Evolutionary conservation across 352 stramenopile genomes (phyloP).

Genomic region (Discostella stelligera): DNA sequence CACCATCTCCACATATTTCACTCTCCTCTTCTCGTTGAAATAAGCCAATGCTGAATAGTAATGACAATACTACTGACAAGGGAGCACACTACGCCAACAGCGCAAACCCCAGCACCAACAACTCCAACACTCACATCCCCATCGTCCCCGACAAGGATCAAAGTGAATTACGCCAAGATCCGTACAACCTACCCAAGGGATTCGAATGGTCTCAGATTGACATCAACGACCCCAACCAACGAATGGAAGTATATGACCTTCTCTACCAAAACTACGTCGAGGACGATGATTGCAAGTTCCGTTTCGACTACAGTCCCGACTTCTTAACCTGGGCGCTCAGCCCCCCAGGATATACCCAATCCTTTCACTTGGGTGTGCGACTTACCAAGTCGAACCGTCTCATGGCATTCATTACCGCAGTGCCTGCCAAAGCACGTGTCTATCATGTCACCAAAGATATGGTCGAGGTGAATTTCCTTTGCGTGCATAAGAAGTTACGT

Average conservation of each 20-base stretch:
- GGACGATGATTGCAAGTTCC: conserved; percentile 97
- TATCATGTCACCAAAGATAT: conserved; percentile 72
- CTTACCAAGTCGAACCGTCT: conserved; percentile 89
- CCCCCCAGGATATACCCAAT: conserved; percentile 88
- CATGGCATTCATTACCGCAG: conserved; percentile 95
- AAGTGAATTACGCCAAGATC: conserved; percentile 88
- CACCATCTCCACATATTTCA: background rate
- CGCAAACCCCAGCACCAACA: conserved; percentile 6
- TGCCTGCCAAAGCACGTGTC: conserved; percentile 87
- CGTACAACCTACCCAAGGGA: conserved; percentile 94
- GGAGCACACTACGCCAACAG: conserved; percentile 9
- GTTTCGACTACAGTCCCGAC: conserved; percentile 86
- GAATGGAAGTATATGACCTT: conserved; percentile 93
- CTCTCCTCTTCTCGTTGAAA: background rate
- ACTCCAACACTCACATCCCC: conserved; percentile 81
- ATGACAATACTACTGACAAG: conserved; percentile 30
- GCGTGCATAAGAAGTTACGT: conserved; percentile 97
- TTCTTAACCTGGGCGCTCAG: conserved; percentile 90
- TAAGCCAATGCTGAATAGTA: conserved; percentile 41
- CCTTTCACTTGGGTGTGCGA: conserved; percentile 96
- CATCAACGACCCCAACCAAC: conserved; percentile 84
- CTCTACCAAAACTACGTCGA: conserved; percentile 99
- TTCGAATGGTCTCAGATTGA: conserved; percentile 93
- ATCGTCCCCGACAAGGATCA: conserved; percentile 91
- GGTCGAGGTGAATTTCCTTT: conserved; percentile 99